Evolutionary conservation across 768 basidiomycete species (phyloP).

Genomic region (Mycena haematopus): DNA sequence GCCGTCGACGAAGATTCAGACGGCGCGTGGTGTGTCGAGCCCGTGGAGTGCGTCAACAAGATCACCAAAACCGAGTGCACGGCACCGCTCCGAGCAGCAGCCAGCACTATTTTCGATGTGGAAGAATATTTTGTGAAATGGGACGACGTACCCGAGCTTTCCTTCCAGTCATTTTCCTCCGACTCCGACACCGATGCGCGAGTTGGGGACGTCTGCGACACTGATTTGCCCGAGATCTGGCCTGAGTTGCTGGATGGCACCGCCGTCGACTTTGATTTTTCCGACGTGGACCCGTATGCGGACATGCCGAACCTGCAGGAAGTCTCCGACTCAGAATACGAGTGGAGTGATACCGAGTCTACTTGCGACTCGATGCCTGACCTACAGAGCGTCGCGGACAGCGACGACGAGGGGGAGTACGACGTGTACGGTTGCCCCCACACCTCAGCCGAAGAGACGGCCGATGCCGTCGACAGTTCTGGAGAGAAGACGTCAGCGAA

Average conservation of each 20-base stretch:
- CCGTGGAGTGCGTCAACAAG: neutral
- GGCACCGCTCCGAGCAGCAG: slow-evolving; percentile 1
- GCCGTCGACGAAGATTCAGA: slow-evolving; percentile 22
- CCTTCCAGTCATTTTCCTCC: slow-evolving; percentile 3
- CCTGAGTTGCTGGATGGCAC: slow-evolving; percentile 2
- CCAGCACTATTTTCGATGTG: slow-evolving; percentile 4
- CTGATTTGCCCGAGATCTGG: slow-evolving; percentile 1
- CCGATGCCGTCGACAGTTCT: neutral
- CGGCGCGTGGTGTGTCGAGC: slow-evolving; percentile 15
- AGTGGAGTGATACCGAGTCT: no score
- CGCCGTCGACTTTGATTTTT: no score
- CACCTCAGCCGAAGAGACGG: neutral
- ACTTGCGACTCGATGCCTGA: no score
- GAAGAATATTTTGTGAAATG: neutral
- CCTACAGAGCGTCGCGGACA: no score
- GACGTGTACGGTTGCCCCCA: neutral
- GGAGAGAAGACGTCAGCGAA: neutral
- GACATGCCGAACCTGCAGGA: no score
- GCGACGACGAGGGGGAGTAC: neutral
- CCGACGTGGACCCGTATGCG: no score
- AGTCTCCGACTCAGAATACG: no score
- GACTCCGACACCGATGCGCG: neutral
- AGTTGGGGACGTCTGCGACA: no score
- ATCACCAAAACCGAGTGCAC: slow-evolving; percentile 1
- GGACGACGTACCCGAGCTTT: neutral